Percentiles rank a stretch among this genome's conserved stretches.
Conservation (phyloP, 345 rosid genomes). For the Citrus hindsii region DNA sequence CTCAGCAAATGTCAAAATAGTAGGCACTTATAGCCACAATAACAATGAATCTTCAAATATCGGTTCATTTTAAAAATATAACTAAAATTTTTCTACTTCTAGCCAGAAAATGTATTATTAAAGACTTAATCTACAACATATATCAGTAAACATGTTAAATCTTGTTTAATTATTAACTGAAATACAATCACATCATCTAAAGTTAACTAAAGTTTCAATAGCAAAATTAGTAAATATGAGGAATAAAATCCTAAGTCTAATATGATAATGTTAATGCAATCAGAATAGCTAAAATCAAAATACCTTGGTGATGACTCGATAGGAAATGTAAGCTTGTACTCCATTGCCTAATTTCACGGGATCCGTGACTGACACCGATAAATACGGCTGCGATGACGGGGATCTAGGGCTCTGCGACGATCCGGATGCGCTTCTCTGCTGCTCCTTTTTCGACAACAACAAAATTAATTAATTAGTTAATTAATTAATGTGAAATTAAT, state of each 20-base stretch:
- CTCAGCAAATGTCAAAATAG: background rate
- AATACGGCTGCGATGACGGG: constrained; percentile 61
- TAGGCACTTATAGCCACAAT: background rate
- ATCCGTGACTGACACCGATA: constrained; percentile 82
- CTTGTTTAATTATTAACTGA: background rate
- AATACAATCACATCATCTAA: background rate
- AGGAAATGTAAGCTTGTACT: constrained; percentile 94
- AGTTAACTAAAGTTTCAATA: background rate
- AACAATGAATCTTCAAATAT: background rate
- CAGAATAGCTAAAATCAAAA: background rate
- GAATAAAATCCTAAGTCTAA: constrained; percentile 1
- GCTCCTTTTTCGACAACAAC: constrained; percentile 41
- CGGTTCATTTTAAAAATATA: background rate
- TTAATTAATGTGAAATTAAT: background rate
- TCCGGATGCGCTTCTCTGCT: constrained; percentile 61
- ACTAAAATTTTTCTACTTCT: background rate
- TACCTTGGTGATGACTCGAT: constrained; percentile 95
- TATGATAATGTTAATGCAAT: background rate
- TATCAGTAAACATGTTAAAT: background rate
- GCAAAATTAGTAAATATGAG: background rate
- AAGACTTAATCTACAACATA: background rate
- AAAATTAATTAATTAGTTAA: background rate
- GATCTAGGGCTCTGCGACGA: constrained; percentile 86
- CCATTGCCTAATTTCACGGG: constrained; percentile 98
- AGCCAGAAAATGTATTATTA: background rate